These are phyloP conservation scores for Phaeoacremonium minimum DNA, from an alignment of 2,329 filamentous ascomycete species.

Conservation along the genomic window DNA sequence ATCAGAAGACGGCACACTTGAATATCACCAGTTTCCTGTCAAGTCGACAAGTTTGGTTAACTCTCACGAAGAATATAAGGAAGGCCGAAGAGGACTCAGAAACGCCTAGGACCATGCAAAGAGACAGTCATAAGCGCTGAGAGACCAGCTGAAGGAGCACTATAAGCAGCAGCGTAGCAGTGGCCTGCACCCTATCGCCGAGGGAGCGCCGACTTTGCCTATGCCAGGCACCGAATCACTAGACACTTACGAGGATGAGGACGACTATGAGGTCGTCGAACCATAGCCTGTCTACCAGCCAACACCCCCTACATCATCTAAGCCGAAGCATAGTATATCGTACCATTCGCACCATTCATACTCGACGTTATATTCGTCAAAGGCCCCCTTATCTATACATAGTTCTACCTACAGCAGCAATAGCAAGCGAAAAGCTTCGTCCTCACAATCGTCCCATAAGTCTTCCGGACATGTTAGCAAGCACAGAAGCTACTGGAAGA, in stretches of 20 bases:
- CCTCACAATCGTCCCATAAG: slow-evolving; percentile 1
- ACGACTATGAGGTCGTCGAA: background rate
- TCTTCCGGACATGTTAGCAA: background rate
- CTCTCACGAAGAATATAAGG: slow-evolving; percentile 8
- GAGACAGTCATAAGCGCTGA: slow-evolving; percentile 6
- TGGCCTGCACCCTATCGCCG: background rate
- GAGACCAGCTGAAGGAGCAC: slow-evolving; percentile 5
- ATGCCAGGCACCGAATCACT: background rate
- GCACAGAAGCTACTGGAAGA: slow-evolving; percentile 7
- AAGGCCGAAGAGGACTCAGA: slow-evolving; percentile 4
- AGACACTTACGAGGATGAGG: background rate
- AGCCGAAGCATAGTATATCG: too few relatives aligned
- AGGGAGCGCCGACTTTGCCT: background rate
- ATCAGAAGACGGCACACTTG: slow-evolving; percentile 8
- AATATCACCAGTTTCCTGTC: slow-evolving; percentile 17
- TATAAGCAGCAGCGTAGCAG: background rate
- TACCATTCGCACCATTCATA: too few relatives aligned
- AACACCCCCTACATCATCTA: slow-evolving; percentile 2
- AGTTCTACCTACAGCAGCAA: background rate
- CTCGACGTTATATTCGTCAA: too few relatives aligned
- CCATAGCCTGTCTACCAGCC: slow-evolving; percentile 1
- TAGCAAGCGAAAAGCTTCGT: slow-evolving; percentile 3
- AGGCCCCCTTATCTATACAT: too few relatives aligned
- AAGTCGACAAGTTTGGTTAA: slow-evolving; percentile 8
- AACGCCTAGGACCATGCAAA: slow-evolving; percentile 7